Base-by-base conservation (phyloP, 129 eudicot genomes). In the Escallonia rubra region DNA sequence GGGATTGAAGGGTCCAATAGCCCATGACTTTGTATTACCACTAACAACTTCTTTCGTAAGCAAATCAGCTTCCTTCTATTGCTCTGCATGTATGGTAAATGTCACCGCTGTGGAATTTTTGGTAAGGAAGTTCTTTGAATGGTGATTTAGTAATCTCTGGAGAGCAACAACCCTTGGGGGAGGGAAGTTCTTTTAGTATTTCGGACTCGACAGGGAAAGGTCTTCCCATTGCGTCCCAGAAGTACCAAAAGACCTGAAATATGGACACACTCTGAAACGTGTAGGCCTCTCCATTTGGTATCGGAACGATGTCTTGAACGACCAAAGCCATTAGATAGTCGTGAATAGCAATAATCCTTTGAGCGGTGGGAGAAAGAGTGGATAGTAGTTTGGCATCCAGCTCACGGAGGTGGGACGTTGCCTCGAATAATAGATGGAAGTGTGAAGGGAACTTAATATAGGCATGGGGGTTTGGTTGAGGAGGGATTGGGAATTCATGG, bases 1-100 rank as follows among this genome's bases (percentile, higher is more conserved):
- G 4, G 78, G 90, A 64, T 82, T 80, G 40, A 90, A 80, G 6
- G 95, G 95, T 40, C 97, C 96, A 1, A 87, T 63, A 2, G 86
- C 96, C 83, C 85, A 91, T 10, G 55, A 63, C 6, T 74, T 80
- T 15, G 52, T 60, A 7, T 65, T 76, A 6, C 72, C 78, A 4
- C n/a, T 23, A 5, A 49, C 59, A 53, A 76, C 66, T 1, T 59
- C 72, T 43, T 66, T 73, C 38, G 68, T 79, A 0, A 90, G 53
- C 1, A 62, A 41, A 55, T 90, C 85, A 8, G 83, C 60, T 54
- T 58, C 73, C 95, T 54, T 90, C 97, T 0, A 84, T 63, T 23
- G 50, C 47, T 46, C 82, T 56, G 2, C 78, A 61, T 0, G 95
- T 54, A 57, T 86, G 86, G 47, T 67, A 76, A n/a, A 90, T 11